phyloP scores from a whole-genome alignment of 192 early-diverging fungal species.

The Linderina pennispora region DNA sequence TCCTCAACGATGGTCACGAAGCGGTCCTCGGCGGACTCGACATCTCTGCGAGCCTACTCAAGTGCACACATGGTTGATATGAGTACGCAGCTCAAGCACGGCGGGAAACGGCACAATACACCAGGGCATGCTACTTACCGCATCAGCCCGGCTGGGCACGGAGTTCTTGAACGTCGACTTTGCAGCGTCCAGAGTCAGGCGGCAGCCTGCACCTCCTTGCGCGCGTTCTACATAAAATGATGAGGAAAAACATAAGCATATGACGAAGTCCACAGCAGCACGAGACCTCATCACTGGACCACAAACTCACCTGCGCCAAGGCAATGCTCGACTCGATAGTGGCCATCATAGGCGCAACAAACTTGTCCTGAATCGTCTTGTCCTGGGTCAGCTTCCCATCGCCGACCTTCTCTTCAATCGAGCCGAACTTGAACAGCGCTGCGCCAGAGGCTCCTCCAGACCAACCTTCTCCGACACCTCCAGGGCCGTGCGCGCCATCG shows the following conservation, averaged over 20 bases:
- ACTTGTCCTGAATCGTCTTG: slow-evolving; percentile 60
- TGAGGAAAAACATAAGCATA: too few relatives aligned
- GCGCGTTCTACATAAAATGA: slow-evolving; percentile 54
- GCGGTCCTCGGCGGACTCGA: slow-evolving; percentile 90
- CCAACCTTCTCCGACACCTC: slow-evolving; percentile 63
- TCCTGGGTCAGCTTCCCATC: slow-evolving; percentile 73
- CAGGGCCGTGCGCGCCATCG: slow-evolving; percentile 62
- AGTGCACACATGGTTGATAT: too few relatives aligned
- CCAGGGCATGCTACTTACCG: too few relatives aligned
- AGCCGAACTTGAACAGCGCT: slow-evolving; percentile 80
- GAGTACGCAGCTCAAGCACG: too few relatives aligned
- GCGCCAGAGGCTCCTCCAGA: slow-evolving; percentile 77
- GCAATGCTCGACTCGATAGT: slow-evolving; percentile 71
- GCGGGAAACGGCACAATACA: too few relatives aligned
- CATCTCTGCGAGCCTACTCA: slow-evolving; percentile 68
- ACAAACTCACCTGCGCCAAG: slow-evolving; percentile 56
- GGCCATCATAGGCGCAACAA: slow-evolving; percentile 66
- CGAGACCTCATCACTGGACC: too few relatives aligned
- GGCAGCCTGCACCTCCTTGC: slow-evolving; percentile 77
- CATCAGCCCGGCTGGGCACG: slow-evolving; percentile 64
- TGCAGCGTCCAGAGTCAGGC: slow-evolving; percentile 82
- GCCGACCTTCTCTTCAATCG: slow-evolving; percentile 83
- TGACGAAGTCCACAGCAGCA: too few relatives aligned
- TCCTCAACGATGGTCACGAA: slow-evolving; percentile 96
- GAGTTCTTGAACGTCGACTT: slow-evolving; percentile 74